phyloP scores from a whole-genome alignment of 306 rosid genomes.

The Prunus fruticosa region DNA sequence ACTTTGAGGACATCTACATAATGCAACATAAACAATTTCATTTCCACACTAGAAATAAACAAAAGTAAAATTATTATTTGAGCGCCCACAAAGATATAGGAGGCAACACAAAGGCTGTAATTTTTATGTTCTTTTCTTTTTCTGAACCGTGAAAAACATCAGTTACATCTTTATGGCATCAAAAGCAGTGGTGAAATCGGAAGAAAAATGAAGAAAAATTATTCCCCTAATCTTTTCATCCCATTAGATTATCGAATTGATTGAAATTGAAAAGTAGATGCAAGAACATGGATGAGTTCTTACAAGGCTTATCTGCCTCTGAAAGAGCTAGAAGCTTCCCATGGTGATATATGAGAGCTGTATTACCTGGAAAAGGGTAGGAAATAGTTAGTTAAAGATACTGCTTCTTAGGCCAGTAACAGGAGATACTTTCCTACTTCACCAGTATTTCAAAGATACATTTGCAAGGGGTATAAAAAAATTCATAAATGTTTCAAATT shows the following conservation, averaged over 20 bases:
- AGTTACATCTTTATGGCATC: not conserved
- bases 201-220: not conserved
- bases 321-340: conserved; percentile 88
- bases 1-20: conserved; percentile 81
- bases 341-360: conserved; percentile 89
- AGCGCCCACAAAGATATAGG: not conserved
- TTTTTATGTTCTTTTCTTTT: conserved; percentile 4
- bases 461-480: not conserved
- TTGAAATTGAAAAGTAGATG: not conserved
- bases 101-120: not conserved
- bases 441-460: not conserved
- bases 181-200: not conserved
- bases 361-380: conserved; percentile 58
- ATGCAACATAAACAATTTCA: conserved; percentile 25
- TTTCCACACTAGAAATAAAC: conserved; percentile 17
- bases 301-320: conserved; percentile 95
- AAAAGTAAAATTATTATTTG: conserved; percentile 9
- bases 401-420: not conserved
- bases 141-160: conserved; percentile 12
- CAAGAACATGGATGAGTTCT: conserved; percentile 18
- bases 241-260: not conserved
- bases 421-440: not conserved
- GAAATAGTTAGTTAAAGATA: conserved; percentile 23
- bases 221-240: not conserved
- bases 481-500: not conserved